Conservation (phyloP, 306 rosid genomes). For the Begonia loranthoides region DNA sequence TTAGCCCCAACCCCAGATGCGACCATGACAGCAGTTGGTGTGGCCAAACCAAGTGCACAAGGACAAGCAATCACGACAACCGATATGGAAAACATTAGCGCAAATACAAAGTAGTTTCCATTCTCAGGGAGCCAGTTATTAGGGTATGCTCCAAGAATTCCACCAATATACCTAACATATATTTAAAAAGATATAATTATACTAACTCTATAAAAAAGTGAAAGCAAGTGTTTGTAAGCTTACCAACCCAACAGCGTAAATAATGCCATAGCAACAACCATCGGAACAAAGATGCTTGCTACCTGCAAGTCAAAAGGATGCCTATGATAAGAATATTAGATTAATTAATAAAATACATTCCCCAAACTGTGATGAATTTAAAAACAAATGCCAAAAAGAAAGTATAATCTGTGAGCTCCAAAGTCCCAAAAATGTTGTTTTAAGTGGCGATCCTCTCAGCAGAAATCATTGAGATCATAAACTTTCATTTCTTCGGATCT, state of each 20-base stretch:
- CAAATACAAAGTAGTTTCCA: constrained; percentile 86
- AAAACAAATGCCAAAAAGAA: too few species aligned
- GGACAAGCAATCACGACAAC: constrained; percentile 99
- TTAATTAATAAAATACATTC: constrained; percentile 4
- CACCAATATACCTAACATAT: constrained; percentile 60
- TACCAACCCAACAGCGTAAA: constrained; percentile 74
- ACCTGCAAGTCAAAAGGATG: constrained; percentile 44
- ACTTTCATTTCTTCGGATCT: too few species aligned
- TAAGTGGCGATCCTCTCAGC: too few species aligned
- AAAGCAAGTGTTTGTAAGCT: constrained; percentile 7
- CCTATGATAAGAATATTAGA: constrained; percentile 9
- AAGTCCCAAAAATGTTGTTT: too few species aligned
- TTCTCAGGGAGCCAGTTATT: constrained; percentile 75
- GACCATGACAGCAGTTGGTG: constrained; percentile 99
- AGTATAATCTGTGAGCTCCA: too few species aligned
- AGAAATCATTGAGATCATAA: too few species aligned
- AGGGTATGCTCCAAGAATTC: constrained; percentile 74
- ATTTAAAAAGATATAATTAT: constrained; percentile 1
- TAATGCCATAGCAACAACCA: constrained; percentile 62
- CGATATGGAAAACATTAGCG: constrained; percentile 94
- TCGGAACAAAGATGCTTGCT: constrained; percentile 92
- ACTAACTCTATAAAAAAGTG: too few species aligned
- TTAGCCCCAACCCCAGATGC: constrained; percentile 98
- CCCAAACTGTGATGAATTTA: constrained; percentile 1
- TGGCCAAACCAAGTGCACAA: constrained; percentile 98